These are phyloP conservation scores for Aleurites moluccanus DNA, from an alignment of 441 rosid species.

Conservation along the genomic window DNA sequence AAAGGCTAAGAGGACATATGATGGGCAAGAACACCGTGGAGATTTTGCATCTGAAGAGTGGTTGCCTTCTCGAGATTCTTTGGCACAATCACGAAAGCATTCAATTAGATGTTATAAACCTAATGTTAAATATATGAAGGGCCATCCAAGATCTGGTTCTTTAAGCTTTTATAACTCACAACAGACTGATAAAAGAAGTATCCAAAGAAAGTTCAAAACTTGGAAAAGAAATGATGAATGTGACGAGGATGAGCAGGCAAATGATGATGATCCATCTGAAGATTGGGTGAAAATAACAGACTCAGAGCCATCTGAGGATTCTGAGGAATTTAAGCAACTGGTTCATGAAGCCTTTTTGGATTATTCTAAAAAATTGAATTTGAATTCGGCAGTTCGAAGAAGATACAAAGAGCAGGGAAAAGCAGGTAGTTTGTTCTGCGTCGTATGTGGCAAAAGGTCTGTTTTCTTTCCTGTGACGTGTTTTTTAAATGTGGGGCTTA, in stretches of 20 bases:
- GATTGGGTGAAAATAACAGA: conserved; percentile 34
- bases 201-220: conserved; percentile 37
- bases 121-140: conserved; percentile 35
- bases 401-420: conserved; percentile 65
- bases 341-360: conserved; percentile 52
- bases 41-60: conserved; percentile 37
- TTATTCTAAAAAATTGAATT: conserved; percentile 50
- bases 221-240: conserved; percentile 47
- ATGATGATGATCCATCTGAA: conserved; percentile 40
- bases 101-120: conserved; percentile 36
- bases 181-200: conserved; percentile 41
- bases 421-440: conserved; percentile 68
- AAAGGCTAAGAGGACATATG: conserved; percentile 34
- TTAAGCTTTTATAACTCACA: conserved; percentile 34
- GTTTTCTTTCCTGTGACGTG: conserved; percentile 36
- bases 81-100: conserved; percentile 36
- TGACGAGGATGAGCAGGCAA: conserved; percentile 35
- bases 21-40: conserved; percentile 29
- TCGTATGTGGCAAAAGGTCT: conserved; percentile 61
- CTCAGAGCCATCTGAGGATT: conserved; percentile 45
- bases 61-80: conserved; percentile 36
- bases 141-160: conserved; percentile 36
- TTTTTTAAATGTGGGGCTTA: conserved; percentile 21
- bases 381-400: conserved; percentile 42
- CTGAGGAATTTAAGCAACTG: conserved; percentile 60